Percentiles rank a stretch among this genome's conserved stretches.
Evolutionary conservation across 805 yeast species (phyloP).

Genomic region (Metschnikowia corniflorae): DNA sequence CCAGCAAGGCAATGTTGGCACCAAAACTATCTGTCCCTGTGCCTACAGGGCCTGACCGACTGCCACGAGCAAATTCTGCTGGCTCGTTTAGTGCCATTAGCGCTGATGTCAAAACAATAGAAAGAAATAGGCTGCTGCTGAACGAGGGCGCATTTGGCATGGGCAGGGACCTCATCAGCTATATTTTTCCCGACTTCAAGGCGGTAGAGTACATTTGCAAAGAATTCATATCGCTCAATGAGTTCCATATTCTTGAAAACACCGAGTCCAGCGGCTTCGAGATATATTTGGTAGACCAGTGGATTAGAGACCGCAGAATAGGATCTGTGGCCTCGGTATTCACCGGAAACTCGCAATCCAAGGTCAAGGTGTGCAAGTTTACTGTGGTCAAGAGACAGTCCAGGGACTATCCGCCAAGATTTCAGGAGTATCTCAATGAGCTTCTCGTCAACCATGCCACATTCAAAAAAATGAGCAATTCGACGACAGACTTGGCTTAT

Average conservation of each 20-base stretch:
- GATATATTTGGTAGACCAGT: constrained; percentile 88
- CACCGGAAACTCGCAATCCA: constrained; percentile 77
- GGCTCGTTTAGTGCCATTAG: no score
- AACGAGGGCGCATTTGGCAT: neutral
- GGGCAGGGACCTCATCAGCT: constrained; percentile 29
- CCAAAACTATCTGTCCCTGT: no score
- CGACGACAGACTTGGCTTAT: neutral
- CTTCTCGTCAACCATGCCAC: constrained; percentile 63
- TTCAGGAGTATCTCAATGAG: constrained; percentile 63
- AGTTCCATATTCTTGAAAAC: constrained; percentile 42
- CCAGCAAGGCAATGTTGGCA: constrained; percentile 4
- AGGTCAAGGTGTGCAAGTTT: constrained; percentile 53
- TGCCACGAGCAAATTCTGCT: no score
- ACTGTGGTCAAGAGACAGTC: constrained; percentile 49
- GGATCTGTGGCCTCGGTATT: constrained; percentile 72
- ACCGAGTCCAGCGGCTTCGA: constrained; percentile 71
- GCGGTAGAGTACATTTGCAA: constrained; percentile 47
- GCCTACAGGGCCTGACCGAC: no score
- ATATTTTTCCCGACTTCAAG: constrained; percentile 54
- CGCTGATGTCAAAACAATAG: no score
- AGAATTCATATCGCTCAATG: constrained; percentile 31
- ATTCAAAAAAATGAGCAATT: constrained; percentile 46
- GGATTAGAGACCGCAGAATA: constrained; percentile 73
- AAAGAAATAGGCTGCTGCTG: no score
- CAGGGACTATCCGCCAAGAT: constrained; percentile 46